A percentile compares a stretch with the other conserved stretches of the same genome.
phyloP scores from a whole-genome alignment of 2,329 filamentous ascomycete genomes.

The Dactylellina cionopaga region DNA sequence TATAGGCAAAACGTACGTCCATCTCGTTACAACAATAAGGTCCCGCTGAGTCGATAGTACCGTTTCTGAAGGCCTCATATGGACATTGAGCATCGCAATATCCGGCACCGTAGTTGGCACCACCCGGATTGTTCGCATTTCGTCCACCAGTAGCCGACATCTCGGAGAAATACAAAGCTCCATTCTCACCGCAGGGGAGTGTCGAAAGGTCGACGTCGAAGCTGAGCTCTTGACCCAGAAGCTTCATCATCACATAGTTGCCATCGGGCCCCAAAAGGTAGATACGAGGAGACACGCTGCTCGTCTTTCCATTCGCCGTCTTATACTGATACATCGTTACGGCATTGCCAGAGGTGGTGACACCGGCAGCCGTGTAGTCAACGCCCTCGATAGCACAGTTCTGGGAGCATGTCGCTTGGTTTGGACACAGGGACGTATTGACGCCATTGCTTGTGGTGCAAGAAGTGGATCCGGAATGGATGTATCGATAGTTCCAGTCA shows the following conservation, averaged over 20 bases:
- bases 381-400: constrained; percentile 35
- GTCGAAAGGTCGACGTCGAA: constrained; percentile 63
- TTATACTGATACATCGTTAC: constrained; percentile 51
- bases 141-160: constrained; percentile 59
- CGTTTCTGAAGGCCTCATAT: constrained; percentile 60
- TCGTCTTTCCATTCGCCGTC: constrained; percentile 21
- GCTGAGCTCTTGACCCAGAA: constrained; percentile 62
- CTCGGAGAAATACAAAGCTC: constrained; percentile 61
- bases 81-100: constrained; percentile 64
- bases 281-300: constrained; percentile 61
- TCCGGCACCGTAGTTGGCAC: constrained; percentile 64
- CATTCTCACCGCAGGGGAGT: constrained; percentile 62
- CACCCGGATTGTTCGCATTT: constrained; percentile 60
- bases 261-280: constrained; percentile 62
- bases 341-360: constrained; percentile 54
- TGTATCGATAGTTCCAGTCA: constrained; percentile 60
- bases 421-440: constrained; percentile 25
- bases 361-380: constrained; percentile 35
- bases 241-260: constrained; percentile 63
- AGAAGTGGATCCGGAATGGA: constrained; percentile 55
- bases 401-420: constrained; percentile 30
- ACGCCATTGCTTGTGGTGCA: constrained; percentile 15
- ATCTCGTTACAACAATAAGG: constrained; percentile 67
- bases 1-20: constrained; percentile 61
- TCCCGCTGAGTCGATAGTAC: constrained; percentile 59